Evolutionary conservation across 2,329 filamentous ascomycete species (phyloP), one percentile per base, ranked within the genome.

Genomic region (Graphilbum ipis-grandicollis): DNA sequence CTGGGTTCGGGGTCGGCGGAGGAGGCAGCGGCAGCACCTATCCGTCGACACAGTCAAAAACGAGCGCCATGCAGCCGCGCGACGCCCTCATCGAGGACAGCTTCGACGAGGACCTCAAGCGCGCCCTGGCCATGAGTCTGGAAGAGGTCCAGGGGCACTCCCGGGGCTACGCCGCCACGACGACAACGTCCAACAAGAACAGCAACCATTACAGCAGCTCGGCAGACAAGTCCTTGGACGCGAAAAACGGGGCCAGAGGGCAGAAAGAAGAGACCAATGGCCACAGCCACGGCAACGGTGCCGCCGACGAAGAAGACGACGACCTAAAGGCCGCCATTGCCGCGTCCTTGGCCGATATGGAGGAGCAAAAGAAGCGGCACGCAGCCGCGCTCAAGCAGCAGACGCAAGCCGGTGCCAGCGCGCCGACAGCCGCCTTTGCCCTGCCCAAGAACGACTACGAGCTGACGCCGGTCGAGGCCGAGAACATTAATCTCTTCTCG

Each of bases 401-500:
- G 43, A 71, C 79, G 1, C 67, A 70, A 0, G 66, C 62, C 28
- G 59, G 65, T 2, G 59, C 63, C 19, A 56, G 62, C 14, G 54
- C 62, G 4, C 54, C 61, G 3, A 56, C 65, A 10, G 53, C 66
- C 19, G 60, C 64, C 6, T 73, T 69, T 44, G 54, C 64, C 4
- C 58, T 80, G 31, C 79, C 82, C 1, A 93, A 88, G 60, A 92
- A 86, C 48, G 84, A 94, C 48, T 93, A 94, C 52, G 90, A 98
- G 57, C 67, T 98, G 37, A 92, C 83, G 0, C 78, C 83, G 0
- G 80, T 93, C 1, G 90, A 98, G 57, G 85, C 86, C 1, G 90
- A 98, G 55, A 96, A 96, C 48, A 98, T 98, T 54, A 93, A 93
- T 50, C 63, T 98, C 1, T 96, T 98, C 52, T 70, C 90, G 1